Percentiles rank a stretch among this genome's conserved stretches.
Evolutionary conservation across 306 rosid species (phyloP).

Genomic region (Corylus avellana): DNA sequence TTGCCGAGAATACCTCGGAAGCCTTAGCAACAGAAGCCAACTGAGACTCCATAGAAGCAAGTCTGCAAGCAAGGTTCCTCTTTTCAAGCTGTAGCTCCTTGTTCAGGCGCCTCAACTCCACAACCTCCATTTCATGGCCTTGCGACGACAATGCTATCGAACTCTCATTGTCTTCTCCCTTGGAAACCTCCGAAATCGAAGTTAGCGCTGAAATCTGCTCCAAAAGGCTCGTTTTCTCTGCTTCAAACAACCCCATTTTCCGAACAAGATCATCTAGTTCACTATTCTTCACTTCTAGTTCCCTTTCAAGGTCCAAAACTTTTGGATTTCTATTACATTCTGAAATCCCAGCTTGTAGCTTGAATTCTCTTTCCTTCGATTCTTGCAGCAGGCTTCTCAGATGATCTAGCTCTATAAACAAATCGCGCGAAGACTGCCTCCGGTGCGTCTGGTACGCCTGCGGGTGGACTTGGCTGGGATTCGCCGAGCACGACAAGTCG

Average conservation of each 20-base stretch:
- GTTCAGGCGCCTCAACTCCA: conserved; percentile 82
- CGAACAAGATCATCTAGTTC: conserved; percentile 58
- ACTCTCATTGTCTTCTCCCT: conserved; percentile 36
- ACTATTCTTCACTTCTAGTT: conserved; percentile 41
- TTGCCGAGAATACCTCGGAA: conserved; percentile 54
- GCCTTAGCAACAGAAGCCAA: conserved; percentile 54
- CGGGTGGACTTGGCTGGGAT: conserved; percentile 68
- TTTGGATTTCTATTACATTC: conserved; percentile 52
- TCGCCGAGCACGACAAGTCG: conserved; percentile 70
- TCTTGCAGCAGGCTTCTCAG: conserved; percentile 74
- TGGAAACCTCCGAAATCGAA: conserved; percentile 37
- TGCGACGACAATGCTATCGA: conserved; percentile 17
- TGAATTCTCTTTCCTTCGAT: conserved; percentile 78
- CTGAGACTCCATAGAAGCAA: conserved; percentile 67
- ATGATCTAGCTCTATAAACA: conserved; percentile 87
- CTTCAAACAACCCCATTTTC: conserved; percentile 57
- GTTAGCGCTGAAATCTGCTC: conserved; percentile 49
- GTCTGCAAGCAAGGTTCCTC: conserved; percentile 75
- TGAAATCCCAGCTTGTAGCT: conserved; percentile 73
- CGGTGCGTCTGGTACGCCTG: conserved; percentile 62
- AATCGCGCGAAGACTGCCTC: conserved; percentile 89
- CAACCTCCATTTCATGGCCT: conserved; percentile 76
- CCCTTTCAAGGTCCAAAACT: conserved; percentile 45
- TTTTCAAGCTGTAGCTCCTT: conserved; percentile 95
- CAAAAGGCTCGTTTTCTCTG: conserved; percentile 53